Base-by-base conservation (phyloP, 2,329 filamentous ascomycete species). In the Nectriaceae sp. region DNA sequence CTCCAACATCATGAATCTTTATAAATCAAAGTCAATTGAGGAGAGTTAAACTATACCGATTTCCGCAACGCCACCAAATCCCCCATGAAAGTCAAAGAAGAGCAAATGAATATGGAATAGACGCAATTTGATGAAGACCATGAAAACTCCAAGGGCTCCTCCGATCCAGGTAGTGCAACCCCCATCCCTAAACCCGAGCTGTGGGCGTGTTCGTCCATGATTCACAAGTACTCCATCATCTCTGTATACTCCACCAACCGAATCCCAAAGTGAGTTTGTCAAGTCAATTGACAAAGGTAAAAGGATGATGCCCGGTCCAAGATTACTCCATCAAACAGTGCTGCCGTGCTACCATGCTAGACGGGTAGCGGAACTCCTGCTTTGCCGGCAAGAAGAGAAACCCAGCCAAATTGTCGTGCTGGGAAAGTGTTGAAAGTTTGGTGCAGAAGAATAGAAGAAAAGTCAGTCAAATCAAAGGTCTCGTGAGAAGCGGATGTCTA, bases 401-500 rank as follows among this genome's bases (percentile, higher is more conserved):
- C 24, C 21, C 21, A 5, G 21, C 5, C 19, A 15, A 20, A 20
- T 11, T 10, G 22, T 20, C n/a, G 18, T 15, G 38, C 38, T n/a
- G 11, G 20, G 5, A 42, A 29, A 26, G 40, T 13, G 22, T 11
- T 24, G 15, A 29, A 29, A 29, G 24, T 29, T 6, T 29, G 24
- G 6, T 42, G 46, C 42, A 47, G 26, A 43, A 31, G 46, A 50
- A 48, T 45, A 47, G 40, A 49, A 51, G 44, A 49, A 44, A 35
- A 47, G 52, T n/a, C 53, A 35, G 41, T 52, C 35, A 50, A 59
- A 51, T 53, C 46, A 46, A 51, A 42, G 48, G 52, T 61, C 54
- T 62, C 60, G 55, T 59, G 60, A 62, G 56, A 62, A 62, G 54
- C 49, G 54, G 56, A 59, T 46, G 52, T 63, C 61, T 63, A 63